phyloP scores from a whole-genome alignment of 1,139 yeast species.

The Geotrichum restrictum region DNA sequence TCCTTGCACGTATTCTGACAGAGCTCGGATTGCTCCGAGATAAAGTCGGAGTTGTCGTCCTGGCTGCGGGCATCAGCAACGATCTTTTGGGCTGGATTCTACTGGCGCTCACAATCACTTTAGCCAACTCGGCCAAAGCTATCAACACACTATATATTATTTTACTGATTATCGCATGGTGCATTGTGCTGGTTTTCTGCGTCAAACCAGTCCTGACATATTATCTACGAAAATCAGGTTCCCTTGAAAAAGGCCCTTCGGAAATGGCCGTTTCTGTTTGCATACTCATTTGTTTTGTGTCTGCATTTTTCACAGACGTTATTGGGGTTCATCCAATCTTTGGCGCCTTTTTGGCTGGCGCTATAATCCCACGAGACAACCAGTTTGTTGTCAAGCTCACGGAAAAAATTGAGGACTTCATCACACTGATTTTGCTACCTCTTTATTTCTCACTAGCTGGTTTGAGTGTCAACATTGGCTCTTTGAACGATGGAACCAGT shows the following conservation, averaged over 20 bases:
- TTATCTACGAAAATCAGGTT: conserved; percentile 48
- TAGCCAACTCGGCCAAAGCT: conserved; percentile 68
- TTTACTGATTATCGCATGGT: conserved; percentile 64
- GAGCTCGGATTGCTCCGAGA: conserved; percentile 67
- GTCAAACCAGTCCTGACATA: conserved; percentile 48
- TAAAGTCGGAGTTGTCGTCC: conserved; percentile 70
- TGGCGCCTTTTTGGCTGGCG: conserved; percentile 76
- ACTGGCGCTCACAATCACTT: conserved; percentile 67
- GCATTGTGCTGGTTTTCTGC: conserved; percentile 54
- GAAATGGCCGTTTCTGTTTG: conserved; percentile 58
- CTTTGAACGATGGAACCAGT: conserved; percentile 58
- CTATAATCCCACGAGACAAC: conserved; percentile 72
- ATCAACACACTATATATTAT: conserved; percentile 66
- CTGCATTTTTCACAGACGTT: conserved; percentile 74
- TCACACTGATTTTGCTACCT: conserved; percentile 65
- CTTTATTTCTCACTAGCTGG: conserved; percentile 79
- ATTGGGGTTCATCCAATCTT: conserved; percentile 80
- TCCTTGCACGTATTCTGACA: conserved; percentile 69
- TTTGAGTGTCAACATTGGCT: conserved; percentile 60
- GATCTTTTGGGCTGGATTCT: conserved; percentile 81
- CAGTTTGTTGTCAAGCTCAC: conserved; percentile 65
- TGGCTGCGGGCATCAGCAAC: conserved; percentile 76
- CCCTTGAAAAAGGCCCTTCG: conserved; percentile 59
- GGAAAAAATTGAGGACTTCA: conserved; percentile 72
- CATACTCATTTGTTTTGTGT: conserved; percentile 53